Conservation (phyloP, 1,139 yeast genomes). For the Kurtzmaniella natalensis region DNA sequence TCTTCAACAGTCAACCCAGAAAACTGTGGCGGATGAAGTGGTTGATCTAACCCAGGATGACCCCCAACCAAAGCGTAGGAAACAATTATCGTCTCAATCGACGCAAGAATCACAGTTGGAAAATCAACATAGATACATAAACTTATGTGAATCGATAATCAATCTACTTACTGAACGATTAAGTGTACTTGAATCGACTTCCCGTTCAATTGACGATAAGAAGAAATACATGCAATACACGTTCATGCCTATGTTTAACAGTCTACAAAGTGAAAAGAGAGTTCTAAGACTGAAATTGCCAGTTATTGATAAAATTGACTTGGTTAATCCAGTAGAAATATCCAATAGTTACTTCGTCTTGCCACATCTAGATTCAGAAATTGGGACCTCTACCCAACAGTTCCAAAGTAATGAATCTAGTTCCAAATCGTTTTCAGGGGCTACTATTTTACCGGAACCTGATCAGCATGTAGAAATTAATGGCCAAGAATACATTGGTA, state of each 20-base stretch:
- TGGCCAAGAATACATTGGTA: too few species aligned
- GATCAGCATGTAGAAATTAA: not conserved
- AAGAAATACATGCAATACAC: conserved; percentile 19
- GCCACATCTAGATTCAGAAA: conserved; percentile 7
- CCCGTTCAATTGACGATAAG: conserved; percentile 33
- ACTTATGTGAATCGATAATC: conserved; percentile 21
- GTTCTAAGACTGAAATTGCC: conserved; percentile 4
- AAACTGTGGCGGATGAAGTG: conserved; percentile 5
- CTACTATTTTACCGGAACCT: not conserved
- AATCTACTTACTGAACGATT: conserved; percentile 24
- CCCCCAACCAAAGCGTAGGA: not conserved
- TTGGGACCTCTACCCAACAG: conserved; percentile 6
- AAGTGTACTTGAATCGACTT: conserved; percentile 28
- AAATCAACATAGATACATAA: conserved; percentile 17
- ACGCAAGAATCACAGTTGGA: not conserved
- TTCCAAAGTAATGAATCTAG: not conserved
- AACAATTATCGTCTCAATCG: not conserved
- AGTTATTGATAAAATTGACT: conserved; percentile 3
- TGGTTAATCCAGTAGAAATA: conserved; percentile 2
- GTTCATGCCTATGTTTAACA: conserved; percentile 18
- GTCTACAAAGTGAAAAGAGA: conserved; percentile 9
- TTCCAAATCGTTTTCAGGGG: not conserved
- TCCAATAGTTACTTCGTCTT: conserved; percentile 6
- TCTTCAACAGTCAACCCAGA: conserved; percentile 9
- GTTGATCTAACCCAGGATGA: conserved; percentile 9